Evolutionary conservation across 2,329 filamentous ascomycete genomes (phyloP), one percentile per base, ranked within the genome.

Genomic region (Nectriaceae sp.): DNA sequence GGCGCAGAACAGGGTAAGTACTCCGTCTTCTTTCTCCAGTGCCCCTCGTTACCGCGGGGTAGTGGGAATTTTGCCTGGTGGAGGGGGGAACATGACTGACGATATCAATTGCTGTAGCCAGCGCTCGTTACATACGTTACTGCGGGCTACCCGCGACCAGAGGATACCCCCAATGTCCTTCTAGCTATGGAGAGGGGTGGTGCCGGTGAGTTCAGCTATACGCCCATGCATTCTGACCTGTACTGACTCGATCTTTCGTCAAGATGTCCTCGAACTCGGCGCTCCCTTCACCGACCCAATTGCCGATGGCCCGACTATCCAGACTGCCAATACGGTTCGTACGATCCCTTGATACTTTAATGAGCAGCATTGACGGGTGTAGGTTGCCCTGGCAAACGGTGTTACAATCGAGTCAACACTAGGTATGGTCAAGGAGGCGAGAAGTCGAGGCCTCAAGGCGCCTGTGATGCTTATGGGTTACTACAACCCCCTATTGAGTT

Each of bases 271-370:
- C 64, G 94, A 99, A 72, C 84, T 99, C 59, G 94, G 93, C 55
- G 85, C 96, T 47, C 94, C 94, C 44, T 99, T 99, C 75, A 97
- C 93, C 64, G 94, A 99, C 70, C 94, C 94, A 49, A 97, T 97
- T 71, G 94, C 93, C 60, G 94, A 99, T 72, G 94, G 94, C 21
- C 94, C 94, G 29, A 97, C 92, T 4, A 97, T 99, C 59, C 94
- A 99, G 75, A 94, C 85, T 55, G 84, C 94, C 57, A 99, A 99
- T 74, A 97, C 90, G 35, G 84, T 77, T 85, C 75, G 63, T 71
- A 66, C 37, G 20, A 19, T 18, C 44, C 39, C 36, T 36, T 46
- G n/a, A 36, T 21, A 15, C 11, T 21, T 1, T 5, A 19, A 19
- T 31, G 35, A 41, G 44, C 21, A 39, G 40, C 46, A 49, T 40